Evolutionary conservation across 805 yeast species (phyloP).

Genomic region (Diddensiella transvaalensis): DNA sequence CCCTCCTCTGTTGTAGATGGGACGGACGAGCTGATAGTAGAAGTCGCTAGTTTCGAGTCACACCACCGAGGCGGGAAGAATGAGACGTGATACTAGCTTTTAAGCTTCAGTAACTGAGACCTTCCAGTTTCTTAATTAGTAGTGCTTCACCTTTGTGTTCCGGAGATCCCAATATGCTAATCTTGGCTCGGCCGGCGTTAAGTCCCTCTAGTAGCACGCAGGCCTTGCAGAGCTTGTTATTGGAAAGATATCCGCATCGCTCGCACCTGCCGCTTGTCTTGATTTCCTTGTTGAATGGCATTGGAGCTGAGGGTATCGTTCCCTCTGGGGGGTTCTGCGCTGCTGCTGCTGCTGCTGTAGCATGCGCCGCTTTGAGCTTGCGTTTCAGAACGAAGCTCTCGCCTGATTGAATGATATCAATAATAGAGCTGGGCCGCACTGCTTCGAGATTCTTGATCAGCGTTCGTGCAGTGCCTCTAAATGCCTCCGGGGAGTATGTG

Average conservation of each 20-base stretch:
- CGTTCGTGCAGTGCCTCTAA: constrained; percentile 94
- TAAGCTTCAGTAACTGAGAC: constrained; percentile 56
- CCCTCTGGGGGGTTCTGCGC: neutral
- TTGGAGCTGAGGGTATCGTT: neutral
- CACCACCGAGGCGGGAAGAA: no score
- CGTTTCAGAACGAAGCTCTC: constrained; percentile 63
- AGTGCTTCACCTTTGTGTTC: constrained; percentile 18
- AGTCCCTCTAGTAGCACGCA: constrained; percentile 83
- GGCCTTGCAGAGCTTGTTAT: constrained; percentile 88
- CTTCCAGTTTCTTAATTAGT: constrained; percentile 43
- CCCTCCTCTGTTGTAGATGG: no score
- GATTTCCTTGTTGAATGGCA: neutral
- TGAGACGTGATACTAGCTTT: no score
- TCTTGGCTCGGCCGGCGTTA: constrained; percentile 68
- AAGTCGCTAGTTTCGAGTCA: no score
- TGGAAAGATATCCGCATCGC: constrained; percentile 87
- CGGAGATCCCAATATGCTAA: constrained; percentile 36
- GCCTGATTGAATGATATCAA: constrained; percentile 93
- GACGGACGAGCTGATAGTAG: no score
- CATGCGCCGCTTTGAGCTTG: constrained; percentile 17
- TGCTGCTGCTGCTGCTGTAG: constrained; percentile 1
- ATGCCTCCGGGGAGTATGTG: constrained; percentile 97
- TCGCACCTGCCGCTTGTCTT: constrained; percentile 51
- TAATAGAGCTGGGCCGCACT: constrained; percentile 85
- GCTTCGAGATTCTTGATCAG: constrained; percentile 86